Evolutionary conservation across 1,284 basidiomycete species (phyloP).

Genomic region (Lentinus polychrous): DNA sequence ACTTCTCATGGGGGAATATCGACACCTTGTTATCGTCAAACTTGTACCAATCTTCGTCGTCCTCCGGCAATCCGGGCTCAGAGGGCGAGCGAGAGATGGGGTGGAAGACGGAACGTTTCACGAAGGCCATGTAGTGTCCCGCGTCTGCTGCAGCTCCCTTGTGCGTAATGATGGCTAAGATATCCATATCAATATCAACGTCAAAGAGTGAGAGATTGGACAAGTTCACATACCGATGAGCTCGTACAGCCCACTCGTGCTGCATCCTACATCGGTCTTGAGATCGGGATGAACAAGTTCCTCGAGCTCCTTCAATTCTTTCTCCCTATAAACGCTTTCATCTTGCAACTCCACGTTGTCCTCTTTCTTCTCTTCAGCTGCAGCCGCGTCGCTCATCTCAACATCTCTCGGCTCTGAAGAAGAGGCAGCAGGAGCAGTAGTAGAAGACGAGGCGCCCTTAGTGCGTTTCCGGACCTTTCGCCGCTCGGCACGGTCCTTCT

Average conservation of each 20-base stretch:
- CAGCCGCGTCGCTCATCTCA: constrained; percentile 33
- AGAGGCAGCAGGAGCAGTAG: neutral
- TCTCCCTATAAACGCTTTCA: constrained; percentile 51
- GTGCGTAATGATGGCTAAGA: constrained; percentile 86
- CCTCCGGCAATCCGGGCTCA: constrained; percentile 31
- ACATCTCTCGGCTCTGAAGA: constrained; percentile 27
- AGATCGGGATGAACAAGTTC: constrained; percentile 58
- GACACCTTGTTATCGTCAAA: constrained; percentile 92
- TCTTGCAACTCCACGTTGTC: constrained; percentile 44
- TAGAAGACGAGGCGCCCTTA: constrained; percentile 32
- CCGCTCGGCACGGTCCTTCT: constrained; percentile 82
- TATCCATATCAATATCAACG: no score
- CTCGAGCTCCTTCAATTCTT: constrained; percentile 61
- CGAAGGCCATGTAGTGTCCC: constrained; percentile 91
- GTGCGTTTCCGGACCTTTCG: constrained; percentile 77
- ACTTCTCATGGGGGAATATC: constrained; percentile 74
- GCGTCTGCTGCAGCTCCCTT: constrained; percentile 94
- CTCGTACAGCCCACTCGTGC: constrained; percentile 76
- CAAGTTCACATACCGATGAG: constrained; percentile 80
- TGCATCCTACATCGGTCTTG: constrained; percentile 65
- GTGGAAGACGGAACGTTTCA: constrained; percentile 67
- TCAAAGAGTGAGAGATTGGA: no score
- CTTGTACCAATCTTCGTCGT: constrained; percentile 82
- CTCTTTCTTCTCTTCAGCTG: constrained; percentile 14
- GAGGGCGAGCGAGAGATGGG: constrained; percentile 9